phyloP scores from a whole-genome alignment of 768 basidiomycete species.

The Amanita molliuscula region DNA sequence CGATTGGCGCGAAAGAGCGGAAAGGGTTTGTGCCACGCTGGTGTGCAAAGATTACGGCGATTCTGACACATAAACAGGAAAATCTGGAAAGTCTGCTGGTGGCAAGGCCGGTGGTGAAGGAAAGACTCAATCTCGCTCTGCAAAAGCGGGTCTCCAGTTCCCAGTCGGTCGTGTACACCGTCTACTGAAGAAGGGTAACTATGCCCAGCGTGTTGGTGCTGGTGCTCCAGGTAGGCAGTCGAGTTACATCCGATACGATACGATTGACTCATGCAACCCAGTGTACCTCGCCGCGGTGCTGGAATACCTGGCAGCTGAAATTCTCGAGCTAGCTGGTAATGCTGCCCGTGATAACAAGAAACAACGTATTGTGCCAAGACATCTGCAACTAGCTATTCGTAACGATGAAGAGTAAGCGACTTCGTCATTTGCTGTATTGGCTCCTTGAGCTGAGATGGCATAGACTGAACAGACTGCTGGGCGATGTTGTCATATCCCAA shows the following conservation, averaged over 20 bases:
- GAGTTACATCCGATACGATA: background rate
- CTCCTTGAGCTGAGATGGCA: background rate
- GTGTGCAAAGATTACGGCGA: background rate
- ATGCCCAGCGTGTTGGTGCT: constrained; percentile 78
- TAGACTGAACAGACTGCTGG: constrained; percentile 62
- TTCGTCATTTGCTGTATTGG: background rate
- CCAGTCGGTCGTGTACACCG: constrained; percentile 93
- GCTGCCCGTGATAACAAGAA: constrained; percentile 90
- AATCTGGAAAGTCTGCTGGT: constrained; percentile 61
- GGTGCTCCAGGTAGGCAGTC: constrained; percentile 66
- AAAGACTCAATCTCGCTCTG: constrained; percentile 61
- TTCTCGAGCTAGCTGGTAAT: constrained; percentile 87
- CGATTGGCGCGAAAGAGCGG: constrained; percentile 19
- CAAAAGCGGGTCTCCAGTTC: constrained; percentile 73
- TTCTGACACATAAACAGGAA: constrained; percentile 20
- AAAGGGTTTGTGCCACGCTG: constrained; percentile 19
- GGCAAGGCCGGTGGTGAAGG: constrained; percentile 47
- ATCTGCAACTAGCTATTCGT: constrained; percentile 89
- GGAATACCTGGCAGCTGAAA: constrained; percentile 89
- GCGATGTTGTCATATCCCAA: constrained; percentile 86
- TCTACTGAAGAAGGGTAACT: constrained; percentile 79
- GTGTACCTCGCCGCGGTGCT: constrained; percentile 91
- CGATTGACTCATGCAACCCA: constrained; percentile 15
- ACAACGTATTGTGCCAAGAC: constrained; percentile 92
- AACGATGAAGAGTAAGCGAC: constrained; percentile 77